Percentiles rank a stretch among this genome's conserved stretches.
These are phyloP conservation scores for Penicillium sp. DNA, from an alignment of 2,329 filamentous ascomycete genomes.

Conservation along the genomic window DNA sequence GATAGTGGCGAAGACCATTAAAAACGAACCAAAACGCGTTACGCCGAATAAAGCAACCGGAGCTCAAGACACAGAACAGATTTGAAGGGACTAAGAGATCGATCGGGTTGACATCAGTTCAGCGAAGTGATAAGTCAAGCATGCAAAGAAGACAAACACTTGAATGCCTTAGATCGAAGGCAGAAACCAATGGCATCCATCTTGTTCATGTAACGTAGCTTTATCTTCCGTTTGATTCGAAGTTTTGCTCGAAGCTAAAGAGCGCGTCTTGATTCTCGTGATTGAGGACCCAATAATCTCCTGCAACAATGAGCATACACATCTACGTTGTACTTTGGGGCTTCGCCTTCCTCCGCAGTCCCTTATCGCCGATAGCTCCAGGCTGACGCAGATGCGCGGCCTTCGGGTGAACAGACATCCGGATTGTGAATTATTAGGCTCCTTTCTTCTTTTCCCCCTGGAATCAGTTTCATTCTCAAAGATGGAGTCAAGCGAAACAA, in stretches of 20 bases:
- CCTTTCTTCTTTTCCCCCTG: not conserved
- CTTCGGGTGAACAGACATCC: slow-evolving; percentile 5
- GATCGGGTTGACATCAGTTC: not conserved
- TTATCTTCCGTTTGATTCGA: not conserved
- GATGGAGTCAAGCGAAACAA: not conserved
- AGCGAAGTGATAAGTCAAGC: not conserved
- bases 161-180: slow-evolving; percentile 1
- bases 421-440: not conserved
- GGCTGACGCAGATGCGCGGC: slow-evolving; percentile 1
- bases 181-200: not conserved
- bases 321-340: too few species aligned
- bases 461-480: not conserved
- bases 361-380: slow-evolving; percentile 11
- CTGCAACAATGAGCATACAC: not conserved
- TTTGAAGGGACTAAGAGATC: not conserved
- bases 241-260: not conserved
- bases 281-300: not conserved
- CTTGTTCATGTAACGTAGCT: not conserved
- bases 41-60: not conserved
- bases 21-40: not conserved
- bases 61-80: not conserved
- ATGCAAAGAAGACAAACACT: slow-evolving; percentile 8
- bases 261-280: not conserved
- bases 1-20: not conserved
- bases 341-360: not conserved